These are phyloP conservation scores for Phytophthora podocarpi DNA, from an alignment of 352 stramenopile species.

Conservation along the genomic window DNA sequence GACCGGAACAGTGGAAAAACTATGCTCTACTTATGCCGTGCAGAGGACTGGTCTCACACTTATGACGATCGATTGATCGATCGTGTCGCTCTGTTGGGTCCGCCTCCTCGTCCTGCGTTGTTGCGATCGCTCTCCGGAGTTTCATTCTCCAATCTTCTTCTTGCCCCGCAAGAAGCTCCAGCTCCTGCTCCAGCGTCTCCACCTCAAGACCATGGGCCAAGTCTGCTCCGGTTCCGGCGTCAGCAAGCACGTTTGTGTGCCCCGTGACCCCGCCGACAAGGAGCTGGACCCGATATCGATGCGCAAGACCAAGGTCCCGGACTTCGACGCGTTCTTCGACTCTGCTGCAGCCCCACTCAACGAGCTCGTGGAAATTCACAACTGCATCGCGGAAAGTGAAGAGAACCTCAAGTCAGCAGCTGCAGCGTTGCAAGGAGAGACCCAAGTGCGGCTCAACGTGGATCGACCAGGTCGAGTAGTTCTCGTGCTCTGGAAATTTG, in stretches of 20 bases:
- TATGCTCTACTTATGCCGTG: no score
- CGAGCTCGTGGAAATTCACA: slow-evolving; percentile 39
- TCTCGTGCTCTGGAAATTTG: slow-evolving; percentile 50
- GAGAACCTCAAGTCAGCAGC: slow-evolving; percentile 58
- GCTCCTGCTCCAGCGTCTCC: neutral
- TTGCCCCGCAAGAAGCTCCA: slow-evolving; percentile 33
- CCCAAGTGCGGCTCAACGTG: slow-evolving; percentile 42
- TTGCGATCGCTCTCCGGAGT: neutral
- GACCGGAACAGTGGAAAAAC: slow-evolving; percentile 15
- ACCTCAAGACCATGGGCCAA: slow-evolving; percentile 50
- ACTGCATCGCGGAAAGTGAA: slow-evolving; percentile 58
- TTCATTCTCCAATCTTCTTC: slow-evolving; percentile 44
- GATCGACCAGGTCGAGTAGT: slow-evolving; percentile 24
- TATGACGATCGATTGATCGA: no score
- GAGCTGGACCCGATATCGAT: slow-evolving; percentile 28
- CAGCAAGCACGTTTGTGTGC: slow-evolving; percentile 47
- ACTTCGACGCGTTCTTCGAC: slow-evolving; percentile 30
- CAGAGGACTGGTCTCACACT: no score
- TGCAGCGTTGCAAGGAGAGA: slow-evolving; percentile 54
- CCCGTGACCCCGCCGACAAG: slow-evolving; percentile 35
- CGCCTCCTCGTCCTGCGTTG: neutral
- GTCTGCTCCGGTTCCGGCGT: slow-evolving; percentile 54
- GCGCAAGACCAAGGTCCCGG: slow-evolving; percentile 27
- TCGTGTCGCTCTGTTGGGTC: no score
- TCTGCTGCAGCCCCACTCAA: slow-evolving; percentile 26